A percentile compares a stretch with the other conserved stretches of the same genome.
Evolutionary conservation across 371 early-diverging fungal genomes (phyloP).

Genomic region (Circinella minor): DNA sequence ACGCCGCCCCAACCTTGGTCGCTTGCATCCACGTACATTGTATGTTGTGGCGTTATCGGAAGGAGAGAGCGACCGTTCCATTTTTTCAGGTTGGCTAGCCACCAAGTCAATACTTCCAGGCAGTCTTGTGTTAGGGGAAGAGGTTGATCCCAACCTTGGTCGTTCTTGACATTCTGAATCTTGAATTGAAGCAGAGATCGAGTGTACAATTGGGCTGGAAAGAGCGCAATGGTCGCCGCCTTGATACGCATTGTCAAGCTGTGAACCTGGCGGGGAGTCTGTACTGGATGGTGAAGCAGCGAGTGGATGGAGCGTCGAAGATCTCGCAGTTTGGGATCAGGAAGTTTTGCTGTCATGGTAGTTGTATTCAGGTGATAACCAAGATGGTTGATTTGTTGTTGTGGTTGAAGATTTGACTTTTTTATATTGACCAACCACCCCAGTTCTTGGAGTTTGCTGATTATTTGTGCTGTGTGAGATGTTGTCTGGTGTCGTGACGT

Average conservation of each 20-base stretch:
- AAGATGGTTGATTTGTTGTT: conserved; percentile 25
- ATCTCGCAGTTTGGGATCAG: conserved; percentile 19
- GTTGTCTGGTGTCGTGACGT: conserved; percentile 1
- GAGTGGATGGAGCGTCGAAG: conserved; percentile 1
- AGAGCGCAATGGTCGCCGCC: conserved; percentile 30
- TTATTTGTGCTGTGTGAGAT: conserved; percentile 15
- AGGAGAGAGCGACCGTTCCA: conserved; percentile 24
- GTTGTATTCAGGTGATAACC: conserved; percentile 22
- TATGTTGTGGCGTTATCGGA: conserved; percentile 1
- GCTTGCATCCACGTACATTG: conserved; percentile 27
- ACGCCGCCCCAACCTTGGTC: conserved; percentile 26
- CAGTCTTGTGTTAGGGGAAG: conserved; percentile 8
- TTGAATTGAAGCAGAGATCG: conserved; percentile 16
- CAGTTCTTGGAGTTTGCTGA: conserved; percentile 12
- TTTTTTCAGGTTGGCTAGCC: conserved; percentile 6
- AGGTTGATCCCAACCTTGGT: conserved; percentile 5
- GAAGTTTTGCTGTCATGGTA: conserved; percentile 19
- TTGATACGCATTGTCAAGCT: conserved; percentile 30
- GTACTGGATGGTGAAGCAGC: background rate
- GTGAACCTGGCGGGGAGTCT: conserved; percentile 19
- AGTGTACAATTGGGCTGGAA: conserved; percentile 24
- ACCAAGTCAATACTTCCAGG: conserved; percentile 18
- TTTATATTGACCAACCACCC: conserved; percentile 26
- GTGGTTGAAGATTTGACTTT: conserved; percentile 23
- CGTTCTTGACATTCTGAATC: background rate